Evolutionary conservation across 2,329 filamentous ascomycete species (phyloP).

Genomic region (Ascochyta pisi): DNA sequence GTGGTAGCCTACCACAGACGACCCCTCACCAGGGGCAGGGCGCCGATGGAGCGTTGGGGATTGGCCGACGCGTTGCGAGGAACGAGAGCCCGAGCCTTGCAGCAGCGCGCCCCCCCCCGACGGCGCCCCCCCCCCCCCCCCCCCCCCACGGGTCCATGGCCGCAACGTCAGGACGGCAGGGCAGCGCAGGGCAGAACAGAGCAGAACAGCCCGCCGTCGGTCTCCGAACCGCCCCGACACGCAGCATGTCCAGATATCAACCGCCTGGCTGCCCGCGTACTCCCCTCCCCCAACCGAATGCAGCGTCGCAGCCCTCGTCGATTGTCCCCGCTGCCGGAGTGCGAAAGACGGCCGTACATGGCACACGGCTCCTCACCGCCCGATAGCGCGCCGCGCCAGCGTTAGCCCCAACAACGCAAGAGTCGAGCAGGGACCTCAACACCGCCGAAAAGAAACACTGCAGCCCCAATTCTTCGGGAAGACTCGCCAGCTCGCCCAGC

Average conservation of each 20-base stretch:
- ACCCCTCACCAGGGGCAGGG: slow-evolving; percentile 9
- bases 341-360: slow-evolving; percentile 3
- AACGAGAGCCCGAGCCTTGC: background rate
- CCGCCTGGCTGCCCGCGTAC: background rate
- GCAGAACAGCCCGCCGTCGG: background rate
- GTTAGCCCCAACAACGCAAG: slow-evolving; percentile 21
- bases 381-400: slow-evolving; percentile 15
- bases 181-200: too few relatives aligned
- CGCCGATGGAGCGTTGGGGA: too few relatives aligned
- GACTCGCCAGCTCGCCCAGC: slow-evolving; percentile 23
- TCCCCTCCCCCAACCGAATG: background rate
- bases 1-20: background rate
- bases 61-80: background rate
- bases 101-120: background rate
- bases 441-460: slow-evolving; percentile 27
- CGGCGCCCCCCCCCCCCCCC: background rate
- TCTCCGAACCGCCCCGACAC: too few relatives aligned
- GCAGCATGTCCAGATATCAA: slow-evolving; percentile 16
- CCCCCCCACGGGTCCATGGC: background rate
- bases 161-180: too few relatives aligned
- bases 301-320: background rate
- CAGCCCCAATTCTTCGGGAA: slow-evolving; percentile 40
- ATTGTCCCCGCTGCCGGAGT: slow-evolving; percentile 7
- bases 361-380: slow-evolving; percentile 18
- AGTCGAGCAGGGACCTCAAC: slow-evolving; percentile 43